Evolutionary conservation across 2,329 filamentous ascomycete species (phyloP).

Genomic region (Amesomyces nigricolor): DNA sequence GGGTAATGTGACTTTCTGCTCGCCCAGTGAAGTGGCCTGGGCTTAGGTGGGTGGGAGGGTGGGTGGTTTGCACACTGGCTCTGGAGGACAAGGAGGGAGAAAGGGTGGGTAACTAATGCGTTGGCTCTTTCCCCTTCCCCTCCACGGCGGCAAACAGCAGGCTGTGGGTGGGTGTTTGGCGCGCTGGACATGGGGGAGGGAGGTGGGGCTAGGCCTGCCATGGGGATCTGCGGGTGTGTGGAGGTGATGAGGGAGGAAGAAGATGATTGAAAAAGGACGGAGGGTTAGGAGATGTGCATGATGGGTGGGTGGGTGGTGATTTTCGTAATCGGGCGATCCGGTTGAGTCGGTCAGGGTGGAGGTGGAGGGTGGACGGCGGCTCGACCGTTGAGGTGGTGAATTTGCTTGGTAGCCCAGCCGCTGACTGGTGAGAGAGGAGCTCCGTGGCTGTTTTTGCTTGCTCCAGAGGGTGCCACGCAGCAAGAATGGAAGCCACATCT

Average conservation of each 20-base stretch:
- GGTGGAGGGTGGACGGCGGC: neutral
- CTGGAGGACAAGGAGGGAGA: too few species aligned
- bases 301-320: neutral
- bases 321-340: constrained; percentile 6
- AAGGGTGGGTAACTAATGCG: too few species aligned
- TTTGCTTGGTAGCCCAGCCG: neutral
- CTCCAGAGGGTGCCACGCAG: too few species aligned
- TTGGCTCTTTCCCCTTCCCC: neutral
- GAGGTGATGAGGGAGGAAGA: neutral
- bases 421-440: too few species aligned
- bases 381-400: constrained; percentile 5
- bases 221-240: neutral
- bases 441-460: too few species aligned
- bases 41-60: too few species aligned
- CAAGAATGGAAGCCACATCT: too few species aligned
- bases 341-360: neutral
- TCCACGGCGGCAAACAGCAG: neutral
- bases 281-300: neutral
- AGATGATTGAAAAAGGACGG: constrained; percentile 10
- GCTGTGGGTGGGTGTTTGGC: neutral
- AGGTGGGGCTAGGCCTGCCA: neutral
- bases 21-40: too few species aligned
- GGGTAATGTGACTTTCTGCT: constrained; percentile 13
- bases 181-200: neutral
- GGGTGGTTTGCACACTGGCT: too few species aligned